Base-by-base conservation (phyloP, 1,284 basidiomycete genomes). In the Trichosporon faecale region DNA sequence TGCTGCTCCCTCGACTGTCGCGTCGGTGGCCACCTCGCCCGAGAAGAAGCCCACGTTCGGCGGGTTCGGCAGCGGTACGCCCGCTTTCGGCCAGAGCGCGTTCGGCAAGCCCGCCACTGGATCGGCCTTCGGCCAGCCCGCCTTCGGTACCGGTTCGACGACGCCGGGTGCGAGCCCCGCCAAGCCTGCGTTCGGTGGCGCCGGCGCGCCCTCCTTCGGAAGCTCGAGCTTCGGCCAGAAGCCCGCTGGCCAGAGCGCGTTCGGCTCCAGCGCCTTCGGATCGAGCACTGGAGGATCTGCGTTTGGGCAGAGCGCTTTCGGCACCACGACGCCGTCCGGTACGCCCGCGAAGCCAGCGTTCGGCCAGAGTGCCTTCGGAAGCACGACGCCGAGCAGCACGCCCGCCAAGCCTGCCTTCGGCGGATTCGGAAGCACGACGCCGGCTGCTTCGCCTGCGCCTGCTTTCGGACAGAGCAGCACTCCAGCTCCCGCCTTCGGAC, bases 181-280 rank as follows among this genome's bases (percentile, higher is more conserved):
- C 7, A 61, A 61, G 12, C 61, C 66, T 3, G 52, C 52, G 18
- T 66, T 66, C 27, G 66, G 66, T 23, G 65, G 49, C 31, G 49
- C 40, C 25, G 44, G 57, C 11, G 21, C 57, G 18, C 46, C 68
- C 18, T 71, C 76, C 7, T 75, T 75, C 37, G 75, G 74, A 40
- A 68, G 66, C 49, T 66, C 75, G 9, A 70, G 73, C 2, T 77
- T 78, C 65, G 77, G 76, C 0, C 68, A 73, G 55, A 65, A 61
- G 37, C 67, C 65, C 12, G 25, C 23, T 23, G n/a, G 29, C 29
- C 40, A 64, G 46, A 21, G 68, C 33, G 69, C 75, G 21, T 75
- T 75, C 66, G 72, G 73, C n/a, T 55, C 69, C 60, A 69, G 76
- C 18, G 69, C 76, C 2, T 79, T 77, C 66, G 77, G 75, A 25